These are phyloP conservation scores for Calocybe cyanea DNA, from an alignment of 768 basidiomycete species.

Conservation along the genomic window DNA sequence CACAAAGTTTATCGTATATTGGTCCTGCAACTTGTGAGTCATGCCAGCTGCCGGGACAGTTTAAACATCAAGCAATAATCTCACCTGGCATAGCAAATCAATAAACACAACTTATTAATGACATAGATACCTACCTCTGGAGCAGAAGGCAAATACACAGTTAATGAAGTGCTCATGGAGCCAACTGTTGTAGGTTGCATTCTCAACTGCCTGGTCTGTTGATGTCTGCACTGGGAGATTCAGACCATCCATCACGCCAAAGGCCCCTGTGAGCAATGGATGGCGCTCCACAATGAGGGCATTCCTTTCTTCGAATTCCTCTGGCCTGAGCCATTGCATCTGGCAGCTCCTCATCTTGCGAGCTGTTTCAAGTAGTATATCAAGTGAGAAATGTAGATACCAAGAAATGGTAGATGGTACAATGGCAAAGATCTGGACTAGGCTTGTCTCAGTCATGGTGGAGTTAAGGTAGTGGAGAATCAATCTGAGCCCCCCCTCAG, in stretches of 20 bases:
- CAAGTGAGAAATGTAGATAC: background rate
- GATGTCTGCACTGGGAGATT: slow-evolving; percentile 1
- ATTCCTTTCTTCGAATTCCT: background rate
- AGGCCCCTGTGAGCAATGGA: slow-evolving; percentile 2
- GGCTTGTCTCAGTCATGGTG: background rate
- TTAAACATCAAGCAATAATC: slow-evolving; percentile 31
- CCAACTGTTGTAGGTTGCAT: slow-evolving; percentile 7
- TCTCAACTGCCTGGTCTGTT: slow-evolving; percentile 1
- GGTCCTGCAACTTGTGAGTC: slow-evolving; percentile 36
- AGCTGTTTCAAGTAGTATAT: background rate
- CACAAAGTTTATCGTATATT: slow-evolving; percentile 32
- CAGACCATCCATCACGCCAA: slow-evolving; percentile 3
- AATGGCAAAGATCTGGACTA: background rate
- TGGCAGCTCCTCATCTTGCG: background rate
- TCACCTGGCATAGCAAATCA: slow-evolving; percentile 22
- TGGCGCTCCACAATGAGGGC: background rate
- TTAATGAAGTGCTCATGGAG: slow-evolving; percentile 2
- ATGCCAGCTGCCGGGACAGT: slow-evolving; percentile 49
- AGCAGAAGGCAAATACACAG: background rate
- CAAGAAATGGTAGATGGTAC: background rate
- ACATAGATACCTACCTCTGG: background rate
- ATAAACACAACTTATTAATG: background rate
- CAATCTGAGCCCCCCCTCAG: background rate
- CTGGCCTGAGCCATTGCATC: background rate
- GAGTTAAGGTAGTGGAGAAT: slow-evolving; percentile 1